phyloP scores from a whole-genome alignment of 179 eudicot genomes.

The Carnegiea gigantea region DNA sequence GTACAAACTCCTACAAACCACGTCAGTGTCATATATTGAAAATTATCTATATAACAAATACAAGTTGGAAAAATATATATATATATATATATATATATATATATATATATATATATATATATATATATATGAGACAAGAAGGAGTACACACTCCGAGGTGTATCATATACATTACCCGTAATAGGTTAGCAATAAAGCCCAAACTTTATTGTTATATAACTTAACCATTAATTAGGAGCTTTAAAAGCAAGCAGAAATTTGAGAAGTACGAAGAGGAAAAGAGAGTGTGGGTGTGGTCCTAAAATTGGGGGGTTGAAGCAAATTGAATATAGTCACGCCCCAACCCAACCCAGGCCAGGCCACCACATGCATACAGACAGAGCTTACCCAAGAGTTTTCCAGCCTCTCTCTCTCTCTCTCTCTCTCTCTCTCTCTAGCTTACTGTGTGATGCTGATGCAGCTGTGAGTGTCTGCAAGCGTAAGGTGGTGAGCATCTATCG shows the following conservation, averaged over 20 bases:
- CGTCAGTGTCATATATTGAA: no score
- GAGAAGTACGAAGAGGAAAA: background rate
- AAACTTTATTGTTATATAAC: background rate
- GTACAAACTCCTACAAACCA: no score
- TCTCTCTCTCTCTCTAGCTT: background rate
- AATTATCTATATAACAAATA: no score
- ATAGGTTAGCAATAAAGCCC: no score
- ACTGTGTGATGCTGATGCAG: constrained; percentile 5
- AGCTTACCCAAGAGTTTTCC: background rate
- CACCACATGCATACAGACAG: constrained; percentile 40
- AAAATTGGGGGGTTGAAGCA: constrained; percentile 16
- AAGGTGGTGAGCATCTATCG: constrained; percentile 34
- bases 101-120: no score
- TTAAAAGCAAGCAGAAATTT: background rate
- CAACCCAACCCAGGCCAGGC: constrained; percentile 34
- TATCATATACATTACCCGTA: no score
- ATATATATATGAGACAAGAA: no score
- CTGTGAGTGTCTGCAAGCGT: constrained; percentile 20
- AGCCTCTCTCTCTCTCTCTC: background rate
- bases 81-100: no score
- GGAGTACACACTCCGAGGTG: no score
- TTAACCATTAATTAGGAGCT: background rate
- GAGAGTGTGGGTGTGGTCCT: constrained; percentile 46
- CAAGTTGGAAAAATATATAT: no score
- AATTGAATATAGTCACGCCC: constrained; percentile 64